Base-by-base conservation (phyloP, 352 stramenopile genomes). In the Nothophytophthora sp. region DNA sequence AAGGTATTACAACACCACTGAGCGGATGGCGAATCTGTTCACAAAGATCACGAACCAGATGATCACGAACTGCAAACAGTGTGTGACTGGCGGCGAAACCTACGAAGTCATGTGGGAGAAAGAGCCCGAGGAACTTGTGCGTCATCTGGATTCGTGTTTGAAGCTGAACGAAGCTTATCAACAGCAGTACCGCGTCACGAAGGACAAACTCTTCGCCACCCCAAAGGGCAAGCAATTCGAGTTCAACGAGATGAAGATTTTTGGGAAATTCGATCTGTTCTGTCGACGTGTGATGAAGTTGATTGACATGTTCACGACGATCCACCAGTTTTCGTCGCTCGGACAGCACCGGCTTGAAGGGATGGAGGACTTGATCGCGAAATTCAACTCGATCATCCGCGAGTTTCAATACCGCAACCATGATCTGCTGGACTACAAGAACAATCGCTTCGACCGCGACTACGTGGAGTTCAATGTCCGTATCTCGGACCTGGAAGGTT, bases 251-350 rank as follows among this genome's bases (percentile, higher is more conserved):
- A 98, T 98, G 78, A 96, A 98, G 63, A 98, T 99, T 46, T 99
- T 99, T 69, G 96, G 96, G 50, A 98, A 99, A 55, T 99, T 99
- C 54, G 96, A 99, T 55, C 70, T 99, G 5, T 99, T 99, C 60
- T 98, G 95, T 62, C 76, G 96, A 5, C 91, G 97, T 33, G 86
- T 99, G 11, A 97, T 98, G 68, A 99, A 99, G 67, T 81, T 99
- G 27, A 99, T 99, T 53, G 96, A 99, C 57, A 98, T 99, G 96
- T 99, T 99, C 63, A 98, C 87, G 45, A 99, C 97, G 6, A 98
- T 99, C 50, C 94, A 99, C 56, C 95, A 98, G 70, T 98, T 98
- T 48, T 93, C 86, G 27, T 90, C 83, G 5, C 67, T 98, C 0
- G 90, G 84, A 0, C 80, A 97, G 41, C 95, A 98, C 67, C 96